These are phyloP conservation scores for Dryas alaskensis DNA, from an alignment of 306 rosid genomes.

Conservation along the genomic window DNA sequence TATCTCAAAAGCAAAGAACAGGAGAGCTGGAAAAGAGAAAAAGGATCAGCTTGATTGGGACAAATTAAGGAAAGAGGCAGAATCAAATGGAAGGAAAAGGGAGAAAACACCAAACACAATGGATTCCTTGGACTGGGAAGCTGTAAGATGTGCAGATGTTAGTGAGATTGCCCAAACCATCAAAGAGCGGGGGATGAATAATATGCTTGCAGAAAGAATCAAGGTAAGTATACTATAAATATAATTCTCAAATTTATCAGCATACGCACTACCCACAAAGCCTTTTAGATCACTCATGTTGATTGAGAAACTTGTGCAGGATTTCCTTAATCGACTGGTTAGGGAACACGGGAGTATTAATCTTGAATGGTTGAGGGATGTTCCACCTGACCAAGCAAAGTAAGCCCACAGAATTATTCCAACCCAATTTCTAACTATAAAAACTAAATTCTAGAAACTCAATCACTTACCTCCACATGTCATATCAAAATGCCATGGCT, in stretches of 20 bases:
- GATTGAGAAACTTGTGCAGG: conserved; percentile 54
- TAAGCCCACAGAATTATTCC: conserved; percentile 41
- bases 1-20: conserved; percentile 43
- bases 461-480: conserved; percentile 15
- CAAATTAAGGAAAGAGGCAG: conserved; percentile 56
- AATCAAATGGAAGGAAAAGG: conserved; percentile 54
- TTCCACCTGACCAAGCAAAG: conserved; percentile 96
- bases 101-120: conserved; percentile 57
- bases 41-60: conserved; percentile 65
- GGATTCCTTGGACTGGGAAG: conserved; percentile 99
- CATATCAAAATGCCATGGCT: conserved; percentile 13
- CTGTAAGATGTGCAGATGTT: conserved; percentile 79
- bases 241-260: neutral
- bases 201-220: conserved; percentile 85
- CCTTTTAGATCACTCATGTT: conserved; percentile 20
- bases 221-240: conserved; percentile 47
- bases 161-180: conserved; percentile 70
- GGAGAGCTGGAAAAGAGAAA: conserved; percentile 46
- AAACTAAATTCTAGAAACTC: conserved; percentile 21
- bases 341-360: conserved; percentile 77
- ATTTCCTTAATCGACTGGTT: conserved; percentile 78
- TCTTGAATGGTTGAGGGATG: conserved; percentile 98
- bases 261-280: conserved; percentile 21
- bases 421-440: conserved; percentile 15
- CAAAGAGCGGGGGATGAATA: conserved; percentile 93